A percentile compares a stretch with the other conserved stretches of the same genome.
Evolutionary conservation across 2,329 filamentous ascomycete species (phyloP).

Genomic region (Alternaria atra): DNA sequence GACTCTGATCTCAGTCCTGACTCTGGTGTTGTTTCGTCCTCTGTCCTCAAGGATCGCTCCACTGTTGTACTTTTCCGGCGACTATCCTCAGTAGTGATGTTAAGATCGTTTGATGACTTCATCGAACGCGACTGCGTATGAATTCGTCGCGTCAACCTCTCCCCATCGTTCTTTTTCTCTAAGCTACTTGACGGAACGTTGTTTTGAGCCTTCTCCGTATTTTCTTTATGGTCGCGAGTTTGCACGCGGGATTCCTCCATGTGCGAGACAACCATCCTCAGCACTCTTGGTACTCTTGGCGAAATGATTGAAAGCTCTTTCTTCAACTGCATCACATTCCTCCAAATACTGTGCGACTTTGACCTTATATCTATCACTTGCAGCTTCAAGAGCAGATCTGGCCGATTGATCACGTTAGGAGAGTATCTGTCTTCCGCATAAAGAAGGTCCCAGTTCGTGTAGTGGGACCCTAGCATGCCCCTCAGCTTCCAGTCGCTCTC

Average conservation of each 20-base stretch:
- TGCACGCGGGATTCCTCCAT: neutral
- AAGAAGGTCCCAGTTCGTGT: neutral
- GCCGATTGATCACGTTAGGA: neutral
- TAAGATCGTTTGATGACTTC: conserved; percentile 19
- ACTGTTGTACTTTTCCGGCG: neutral
- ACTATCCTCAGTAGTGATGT: neutral
- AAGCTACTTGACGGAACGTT: neutral
- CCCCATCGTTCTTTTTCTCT: conserved; percentile 15
- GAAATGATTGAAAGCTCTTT: conserved; percentile 2
- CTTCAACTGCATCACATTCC: neutral
- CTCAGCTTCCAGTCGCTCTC: neutral
- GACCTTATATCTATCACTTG: neutral
- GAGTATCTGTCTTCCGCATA: neutral
- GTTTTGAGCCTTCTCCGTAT: neutral
- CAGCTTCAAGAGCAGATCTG: conserved; percentile 3
- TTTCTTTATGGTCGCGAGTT: neutral
- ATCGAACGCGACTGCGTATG: conserved; percentile 26
- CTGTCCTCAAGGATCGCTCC: neutral
- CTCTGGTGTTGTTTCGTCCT: neutral
- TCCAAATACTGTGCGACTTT: neutral
- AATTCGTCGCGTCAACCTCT: conserved; percentile 21
- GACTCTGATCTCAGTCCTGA: neutral
- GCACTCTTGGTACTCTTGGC: neutral
- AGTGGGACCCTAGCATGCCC: neutral
- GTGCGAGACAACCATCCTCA: neutral